Base-by-base conservation (phyloP, 306 rosid species). In the Echinosophora koreensis region DNA sequence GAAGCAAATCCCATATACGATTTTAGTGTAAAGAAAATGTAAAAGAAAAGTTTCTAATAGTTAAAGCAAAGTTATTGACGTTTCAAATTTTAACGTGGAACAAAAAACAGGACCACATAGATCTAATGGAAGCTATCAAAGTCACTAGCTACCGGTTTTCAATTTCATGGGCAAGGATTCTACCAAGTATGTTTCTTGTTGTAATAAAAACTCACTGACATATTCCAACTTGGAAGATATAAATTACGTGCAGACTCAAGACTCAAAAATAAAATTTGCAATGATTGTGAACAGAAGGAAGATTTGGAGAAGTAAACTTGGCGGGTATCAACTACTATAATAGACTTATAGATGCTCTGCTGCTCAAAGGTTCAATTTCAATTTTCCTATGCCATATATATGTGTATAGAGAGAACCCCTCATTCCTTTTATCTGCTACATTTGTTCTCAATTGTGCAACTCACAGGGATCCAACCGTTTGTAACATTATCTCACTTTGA, bases 81-180 rank as follows among this genome's bases (percentile, higher is more conserved):
- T 68, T 38, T 17, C 15, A 0, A 16, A 77, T 64, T 44, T 42
- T 22, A 56, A 71, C 15, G 30, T 78, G 55, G 46, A 8, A 52
- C 60, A 11, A 46, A 81, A n/a, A 86, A 82, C 86, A 93, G 94
- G 94, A 89, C 46, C 94, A 93, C 78, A 3, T 89, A 15, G 84
- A 88, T 80, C 82, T 86, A 14, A 89, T 93, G 94, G 74, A 49
- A 10, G 66, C 65, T 30, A 56, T 85, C 34, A 86, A 90, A 72
- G 91, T 89, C 67, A 86, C 86, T 50, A 84, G 80, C 82, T 90
- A 93, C 69, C 89, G 94, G 41, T 82, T 93, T 81, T 93, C 97
- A 3, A 80, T 90, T 39, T 89, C 97, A 27, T 90, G 96, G 96
- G 69, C 94, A 80, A 86, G 97, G 84, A 83, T 93, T 74, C 77